Evolutionary conservation across 148 eudicot species (phyloP).

Genomic region (Spergularia marina): DNA sequence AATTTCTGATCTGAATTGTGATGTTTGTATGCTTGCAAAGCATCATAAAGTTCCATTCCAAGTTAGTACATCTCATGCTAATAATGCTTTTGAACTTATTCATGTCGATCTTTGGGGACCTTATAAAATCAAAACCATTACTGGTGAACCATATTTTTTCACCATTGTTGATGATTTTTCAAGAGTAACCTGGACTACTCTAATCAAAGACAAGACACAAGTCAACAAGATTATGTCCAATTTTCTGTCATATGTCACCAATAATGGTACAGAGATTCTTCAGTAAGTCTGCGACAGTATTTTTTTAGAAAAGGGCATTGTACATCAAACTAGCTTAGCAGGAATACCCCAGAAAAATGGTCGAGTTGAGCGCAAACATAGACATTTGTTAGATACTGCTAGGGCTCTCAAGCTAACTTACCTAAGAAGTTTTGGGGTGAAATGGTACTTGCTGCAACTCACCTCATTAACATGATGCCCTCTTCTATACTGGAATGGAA

Average conservation of each 20-base stretch:
- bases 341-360: conserved; percentile 7
- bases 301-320: not conserved
- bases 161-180: not conserved
- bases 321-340: not conserved
- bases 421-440: conserved; percentile 4
- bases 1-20: not conserved
- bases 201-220: not conserved
- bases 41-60: not conserved
- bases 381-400: not conserved
- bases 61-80: not conserved
- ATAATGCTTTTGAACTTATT: not conserved
- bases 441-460: not conserved
- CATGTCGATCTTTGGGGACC: conserved; percentile 13
- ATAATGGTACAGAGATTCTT: not conserved
- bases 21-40: not conserved
- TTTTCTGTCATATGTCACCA: not conserved
- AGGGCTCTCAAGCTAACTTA: not conserved
- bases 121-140: not conserved
- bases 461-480: not conserved
- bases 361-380: not conserved
- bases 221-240: not conserved
- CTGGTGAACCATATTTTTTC: not conserved
- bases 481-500: not conserved
- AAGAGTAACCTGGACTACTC: not conserved
- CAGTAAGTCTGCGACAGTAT: accelerated